A percentile compares a stretch with the other conserved stretches of the same genome.
Evolutionary conservation across 768 basidiomycete genomes (phyloP).

Genomic region (Pleurotus cornucopiae): DNA sequence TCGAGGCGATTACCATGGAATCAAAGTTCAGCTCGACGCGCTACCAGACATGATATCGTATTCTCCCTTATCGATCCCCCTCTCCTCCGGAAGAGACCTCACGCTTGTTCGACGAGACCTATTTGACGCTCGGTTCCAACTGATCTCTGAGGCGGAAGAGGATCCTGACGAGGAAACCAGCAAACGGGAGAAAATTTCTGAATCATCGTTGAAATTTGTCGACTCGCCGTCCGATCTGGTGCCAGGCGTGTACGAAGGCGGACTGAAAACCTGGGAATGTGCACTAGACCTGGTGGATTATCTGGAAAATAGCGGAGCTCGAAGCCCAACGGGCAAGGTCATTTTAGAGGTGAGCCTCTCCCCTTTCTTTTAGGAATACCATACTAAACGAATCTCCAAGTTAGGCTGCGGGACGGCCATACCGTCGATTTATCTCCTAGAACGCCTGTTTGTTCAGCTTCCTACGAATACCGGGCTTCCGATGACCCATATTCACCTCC

Average conservation of each 20-base stretch:
- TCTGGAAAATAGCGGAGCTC: conserved; percentile 31
- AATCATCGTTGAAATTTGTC: conserved; percentile 54
- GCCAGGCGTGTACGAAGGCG: conserved; percentile 92
- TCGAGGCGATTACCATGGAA: not conserved
- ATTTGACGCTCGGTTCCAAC: conserved; percentile 94
- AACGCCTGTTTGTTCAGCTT: conserved; percentile 44
- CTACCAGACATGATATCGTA: conserved; percentile 78
- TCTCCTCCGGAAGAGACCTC: conserved; percentile 27
- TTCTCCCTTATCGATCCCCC: conserved; percentile 61
- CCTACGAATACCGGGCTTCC: conserved; percentile 7
- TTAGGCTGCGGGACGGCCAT: conserved; percentile 92
- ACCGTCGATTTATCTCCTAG: conserved; percentile 73
- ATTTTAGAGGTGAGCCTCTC: conserved; percentile 64
- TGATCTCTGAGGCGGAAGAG: conserved; percentile 56
- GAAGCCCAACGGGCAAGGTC: conserved; percentile 37
- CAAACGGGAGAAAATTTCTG: not conserved
- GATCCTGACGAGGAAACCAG: conserved; percentile 15
- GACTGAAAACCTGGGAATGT: conserved; percentile 97
- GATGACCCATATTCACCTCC: conserved; percentile 65
- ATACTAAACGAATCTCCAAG: conserved; percentile 30
- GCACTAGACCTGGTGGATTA: conserved; percentile 81
- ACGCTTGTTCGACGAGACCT: conserved; percentile 77
- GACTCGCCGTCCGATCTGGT: conserved; percentile 88
- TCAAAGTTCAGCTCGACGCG: conserved; percentile 51
- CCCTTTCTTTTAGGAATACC: not conserved